Evolutionary conservation across 148 eudicot species (phyloP), one percentile per base, ranked within the genome.

Genomic region (Cornus florida): DNA sequence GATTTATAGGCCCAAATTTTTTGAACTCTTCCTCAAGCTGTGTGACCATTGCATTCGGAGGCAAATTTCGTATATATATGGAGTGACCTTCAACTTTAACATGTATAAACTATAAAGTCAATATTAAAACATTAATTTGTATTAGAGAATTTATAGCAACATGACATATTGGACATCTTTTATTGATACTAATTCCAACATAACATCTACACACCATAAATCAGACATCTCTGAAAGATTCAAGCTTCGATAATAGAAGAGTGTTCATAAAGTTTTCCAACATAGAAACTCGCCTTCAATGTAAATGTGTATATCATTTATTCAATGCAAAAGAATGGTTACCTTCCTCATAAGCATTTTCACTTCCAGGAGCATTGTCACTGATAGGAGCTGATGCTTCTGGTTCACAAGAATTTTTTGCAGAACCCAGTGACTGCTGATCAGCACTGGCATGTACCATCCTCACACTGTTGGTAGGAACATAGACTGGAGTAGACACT

Each of bases 1-100:
- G 86, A 82, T 93, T 93, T 48, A 93, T 89, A 16, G 91, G 84
- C 79, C 97, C 97, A 84, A 87, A 93, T 53, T 70, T 86, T 64
- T 82, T 65, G 75, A 93, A 93, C 48, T 84, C 90, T 74, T 90
- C 93, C 78, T 90, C 93, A 65, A 93, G 84, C 81, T 87, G 91
- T 46, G 71, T 69, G 17, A 77, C 77, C 3, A 91, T 88, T 43
- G 91, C 91, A 80, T 84, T 82, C 75, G 85, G 81, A 35, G 95
- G 91, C 87, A 93, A 83, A 84, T 87, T 91, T 65, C 93, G 87
- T 57, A 93, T 83, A 56, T 88, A 88, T 53, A 93, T 85, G 50
- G 97, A 91, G 78, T 88, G 82, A 69, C 94, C 93, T 88, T 86
- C 89, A 60, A 56, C 88, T 90, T 70, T 59, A 75, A 65, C 56